phyloP scores from a whole-genome alignment of 2,329 filamentous ascomycete species.

The Talaromyces islandicus region DNA sequence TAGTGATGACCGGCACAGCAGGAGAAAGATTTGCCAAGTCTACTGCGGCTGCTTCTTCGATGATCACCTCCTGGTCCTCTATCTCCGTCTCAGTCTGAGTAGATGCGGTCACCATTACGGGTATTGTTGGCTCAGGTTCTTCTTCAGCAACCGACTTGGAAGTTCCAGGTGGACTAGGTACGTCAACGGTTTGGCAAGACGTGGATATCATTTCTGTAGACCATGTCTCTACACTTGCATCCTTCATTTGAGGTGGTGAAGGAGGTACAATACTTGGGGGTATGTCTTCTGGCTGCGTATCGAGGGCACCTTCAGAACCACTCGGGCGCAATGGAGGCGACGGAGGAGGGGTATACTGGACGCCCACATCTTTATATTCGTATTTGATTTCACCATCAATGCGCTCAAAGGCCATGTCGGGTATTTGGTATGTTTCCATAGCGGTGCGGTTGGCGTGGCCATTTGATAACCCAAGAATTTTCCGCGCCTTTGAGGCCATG shows the following conservation, averaged over 20 bases:
- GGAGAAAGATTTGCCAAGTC: conserved; percentile 12
- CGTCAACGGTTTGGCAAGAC: conserved; percentile 37
- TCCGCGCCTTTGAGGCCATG: conserved; percentile 37
- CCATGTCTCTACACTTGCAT: conserved; percentile 25
- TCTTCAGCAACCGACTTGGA: conserved; percentile 21
- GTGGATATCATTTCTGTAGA: conserved; percentile 34
- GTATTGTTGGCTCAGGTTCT: conserved; percentile 8
- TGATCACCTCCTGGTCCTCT: conserved; percentile 9
- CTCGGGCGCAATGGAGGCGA: conserved; percentile 50
- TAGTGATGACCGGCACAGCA: conserved; percentile 79
- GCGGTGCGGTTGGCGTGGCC: conserved; percentile 21
- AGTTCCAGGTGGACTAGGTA: conserved; percentile 30
- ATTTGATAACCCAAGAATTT: conserved; percentile 39
- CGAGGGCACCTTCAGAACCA: conserved; percentile 17
- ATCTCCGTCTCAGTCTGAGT: conserved; percentile 14
- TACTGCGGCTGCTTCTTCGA: conserved; percentile 12
- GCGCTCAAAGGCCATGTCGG: conserved; percentile 32
- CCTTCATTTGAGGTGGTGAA: conserved; percentile 16
- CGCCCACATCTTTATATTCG: conserved; percentile 66
- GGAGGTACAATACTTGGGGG: neutral
- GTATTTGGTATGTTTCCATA: conserved; percentile 5
- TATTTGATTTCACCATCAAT: conserved; percentile 45
- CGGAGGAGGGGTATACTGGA: conserved; percentile 77
- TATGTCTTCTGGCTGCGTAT: conserved; percentile 15
- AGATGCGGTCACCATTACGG: conserved; percentile 20